Evolutionary conservation across 2,329 filamentous ascomycete genomes (phyloP).

Genomic region (Trichoderma atrobrunneum): DNA sequence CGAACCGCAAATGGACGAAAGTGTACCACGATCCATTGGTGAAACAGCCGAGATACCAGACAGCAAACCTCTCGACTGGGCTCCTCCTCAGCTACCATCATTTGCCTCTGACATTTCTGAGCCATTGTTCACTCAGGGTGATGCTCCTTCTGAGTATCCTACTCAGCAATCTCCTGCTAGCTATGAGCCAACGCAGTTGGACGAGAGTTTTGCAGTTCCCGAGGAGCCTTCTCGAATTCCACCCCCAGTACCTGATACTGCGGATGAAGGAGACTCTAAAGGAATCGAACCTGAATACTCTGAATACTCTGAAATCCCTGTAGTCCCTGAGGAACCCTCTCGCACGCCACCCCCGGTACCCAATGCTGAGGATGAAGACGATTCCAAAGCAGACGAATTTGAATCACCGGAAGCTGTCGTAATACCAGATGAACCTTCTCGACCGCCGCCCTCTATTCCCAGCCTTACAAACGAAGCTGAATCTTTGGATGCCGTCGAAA

Average conservation of each 20-base stretch:
- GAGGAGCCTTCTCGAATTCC: background rate
- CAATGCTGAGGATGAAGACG: background rate
- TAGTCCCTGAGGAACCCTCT: background rate
- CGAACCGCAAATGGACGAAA: background rate
- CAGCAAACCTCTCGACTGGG: background rate
- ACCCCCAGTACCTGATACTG: background rate
- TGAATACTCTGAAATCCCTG: slow-evolving; percentile 24
- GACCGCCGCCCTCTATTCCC: background rate
- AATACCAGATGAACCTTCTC: background rate
- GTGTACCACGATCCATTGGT: background rate
- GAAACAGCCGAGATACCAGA: background rate
- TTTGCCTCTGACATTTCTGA: slow-evolving; percentile 30
- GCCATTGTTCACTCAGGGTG: slow-evolving; percentile 34
- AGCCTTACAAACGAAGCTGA: background rate
- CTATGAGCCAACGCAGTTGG: slow-evolving; percentile 26
- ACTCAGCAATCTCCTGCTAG: slow-evolving; percentile 27
- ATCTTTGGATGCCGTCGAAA: background rate
- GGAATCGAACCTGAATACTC: slow-evolving; percentile 21
- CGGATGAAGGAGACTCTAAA: background rate
- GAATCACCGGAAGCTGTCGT: background rate
- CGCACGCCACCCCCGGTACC: background rate
- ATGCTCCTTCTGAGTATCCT: slow-evolving; percentile 24
- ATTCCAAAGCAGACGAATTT: background rate
- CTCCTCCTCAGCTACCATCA: background rate
- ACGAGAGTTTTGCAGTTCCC: slow-evolving; percentile 18